Base-by-base conservation (phyloP, 352 stramenopile genomes). In the Pythium dissimile region DNA sequence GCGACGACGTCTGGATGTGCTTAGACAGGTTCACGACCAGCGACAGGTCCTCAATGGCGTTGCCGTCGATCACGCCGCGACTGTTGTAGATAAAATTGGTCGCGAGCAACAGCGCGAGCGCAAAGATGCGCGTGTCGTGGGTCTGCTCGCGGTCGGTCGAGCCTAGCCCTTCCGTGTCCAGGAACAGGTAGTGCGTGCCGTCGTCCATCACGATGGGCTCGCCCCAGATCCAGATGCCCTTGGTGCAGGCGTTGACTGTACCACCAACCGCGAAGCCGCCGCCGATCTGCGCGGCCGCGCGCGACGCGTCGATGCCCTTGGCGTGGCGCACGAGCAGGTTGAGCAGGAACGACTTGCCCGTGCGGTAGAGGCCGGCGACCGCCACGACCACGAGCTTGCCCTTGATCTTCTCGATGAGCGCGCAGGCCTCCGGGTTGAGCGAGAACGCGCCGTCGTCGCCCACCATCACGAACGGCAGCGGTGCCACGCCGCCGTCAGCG, bases 141-240 rank as follows among this genome's bases (percentile, higher is more conserved):
- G 84, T 96, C 68, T 96, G 80, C 51, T 84, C 73, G 52, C 86
- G 84, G 42, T 96, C 80, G 10, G 84, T 69, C 0, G 80, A 93
- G 16, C 88, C 89, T 0, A 97, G 71, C 4, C 89, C 89, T 62
- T 97, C 89, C 5, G 88, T 97, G 60, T 97, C 89, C 32, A 97
- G 62, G 64, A 97, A 94, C 21, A 97, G 39, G 23, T 88, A 65
- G 50, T 64, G 89, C 15, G 84, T 92, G 57, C 75, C 78, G 38
- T 88, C 66, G 35, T 89, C 72, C 35, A 92, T 56, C 32, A 79
- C 69, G 44, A 94, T 79, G 27, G 86, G 86, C 27, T 83, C 57
- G 26, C 86, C 84, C 88, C 89, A 96, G 69, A 97, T 91, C 88
- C 89, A 97, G 54, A 97, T 96, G 48, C 89, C 89, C 54, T 96